Base-by-base conservation (phyloP, 352 stramenopile genomes). In the Pythium brachiatum region DNA sequence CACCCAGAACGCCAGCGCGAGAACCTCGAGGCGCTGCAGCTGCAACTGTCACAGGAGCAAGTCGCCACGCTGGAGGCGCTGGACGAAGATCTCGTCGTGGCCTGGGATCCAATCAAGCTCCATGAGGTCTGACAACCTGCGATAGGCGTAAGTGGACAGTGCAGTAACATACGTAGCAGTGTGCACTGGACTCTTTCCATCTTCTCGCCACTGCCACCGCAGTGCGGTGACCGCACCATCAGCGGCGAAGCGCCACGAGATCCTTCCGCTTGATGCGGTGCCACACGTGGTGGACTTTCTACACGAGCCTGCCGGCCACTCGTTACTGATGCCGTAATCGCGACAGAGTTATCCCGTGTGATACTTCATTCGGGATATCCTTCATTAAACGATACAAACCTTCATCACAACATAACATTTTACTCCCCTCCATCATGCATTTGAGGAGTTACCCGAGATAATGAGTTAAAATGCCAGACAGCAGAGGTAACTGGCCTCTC, bases 101-200 rank as follows among this genome's bases (percentile, higher is more conserved):
- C 66, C 7, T 88, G 74, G 78, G 76, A 86, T 60, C 74, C 74
- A 12, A 76, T 83, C 67, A 79, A 75, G 44, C 29, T 70, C 16
- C 68, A 76, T 23, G 57, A 63, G 6, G 67, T 76, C 21, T 83
- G 70, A 61, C 18, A 32, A n/a, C 43, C 20, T 50, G 32, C 21
- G 25, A 62, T 46, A 50, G 43, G 8, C n/a, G 23, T 16, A 27
- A 29, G 29, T 26, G 43, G 43, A 29, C 43, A 50, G 23, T 29
- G 15, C 43, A 18, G 32, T 7, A 39, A 7, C 7, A 13, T 7
- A 39, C 7, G 13, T 7, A 39, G 32, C 32, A 39, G 32, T 13
- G 32, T 39, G 13, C n/a, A n/a, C n/a, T n/a, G n/a, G n/a, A n/a
- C n/a, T n/a, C n/a, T n/a, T n/a, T n/a, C n/a, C n/a, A n/a, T n/a